phyloP scores from a whole-genome alignment of 2,329 filamentous ascomycete species.

The Monilinia aucupariae region DNA sequence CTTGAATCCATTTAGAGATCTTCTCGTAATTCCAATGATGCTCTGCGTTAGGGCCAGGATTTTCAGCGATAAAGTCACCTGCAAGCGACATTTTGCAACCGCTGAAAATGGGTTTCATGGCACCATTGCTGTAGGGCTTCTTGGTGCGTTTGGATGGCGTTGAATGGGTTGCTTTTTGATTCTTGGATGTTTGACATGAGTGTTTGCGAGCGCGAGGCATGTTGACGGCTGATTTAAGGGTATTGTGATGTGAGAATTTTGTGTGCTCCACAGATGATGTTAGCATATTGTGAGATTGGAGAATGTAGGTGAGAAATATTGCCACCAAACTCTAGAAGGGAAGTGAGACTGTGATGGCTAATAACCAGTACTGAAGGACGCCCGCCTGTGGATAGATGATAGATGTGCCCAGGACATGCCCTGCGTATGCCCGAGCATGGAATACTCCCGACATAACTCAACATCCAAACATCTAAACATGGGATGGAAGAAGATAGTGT shows the following conservation, averaged over 20 bases:
- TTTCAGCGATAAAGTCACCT: slow-evolving; percentile 46
- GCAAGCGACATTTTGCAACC: slow-evolving; percentile 50
- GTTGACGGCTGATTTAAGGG: background rate
- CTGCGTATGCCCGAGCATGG: background rate
- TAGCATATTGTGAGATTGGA: background rate
- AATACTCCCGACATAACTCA: background rate
- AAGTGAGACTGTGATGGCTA: background rate
- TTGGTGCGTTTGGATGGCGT: background rate
- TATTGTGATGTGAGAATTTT: too few species aligned
- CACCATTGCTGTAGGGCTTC: slow-evolving; percentile 12
- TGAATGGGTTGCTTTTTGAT: background rate
- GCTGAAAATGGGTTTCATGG: slow-evolving; percentile 43
- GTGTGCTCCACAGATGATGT: background rate
- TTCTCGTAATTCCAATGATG: slow-evolving; percentile 42
- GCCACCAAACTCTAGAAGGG: background rate
- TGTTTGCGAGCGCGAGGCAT: background rate
- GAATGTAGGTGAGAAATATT: background rate
- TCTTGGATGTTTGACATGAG: background rate
- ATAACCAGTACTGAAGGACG: background rate
- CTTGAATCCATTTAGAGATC: slow-evolving; percentile 59
- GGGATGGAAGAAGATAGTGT: background rate
- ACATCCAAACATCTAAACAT: background rate
- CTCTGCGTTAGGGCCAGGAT: background rate
- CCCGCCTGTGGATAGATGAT: background rate
- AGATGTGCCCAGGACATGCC: background rate